Conservation (phyloP, 78 protist genomes). For the Creolimax fragrantissima region DNA sequence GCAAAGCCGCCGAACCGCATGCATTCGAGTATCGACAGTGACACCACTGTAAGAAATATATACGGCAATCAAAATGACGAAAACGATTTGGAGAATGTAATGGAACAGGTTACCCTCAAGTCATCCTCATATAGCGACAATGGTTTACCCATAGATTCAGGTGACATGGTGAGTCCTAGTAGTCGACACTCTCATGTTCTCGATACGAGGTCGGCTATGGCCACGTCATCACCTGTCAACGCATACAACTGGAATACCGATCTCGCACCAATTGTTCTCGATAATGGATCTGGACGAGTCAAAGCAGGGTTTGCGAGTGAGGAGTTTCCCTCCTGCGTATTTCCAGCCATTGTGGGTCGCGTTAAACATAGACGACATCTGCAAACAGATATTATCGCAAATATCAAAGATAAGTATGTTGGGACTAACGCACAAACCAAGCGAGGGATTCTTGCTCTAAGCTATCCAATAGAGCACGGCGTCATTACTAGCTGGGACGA, state of each 20-base stretch:
- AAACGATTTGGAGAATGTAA: not conserved
- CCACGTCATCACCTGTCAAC: not conserved
- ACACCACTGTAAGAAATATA: not conserved
- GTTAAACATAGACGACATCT: not conserved
- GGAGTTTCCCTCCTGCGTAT: conserved; percentile 7
- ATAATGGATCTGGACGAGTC: conserved; percentile 48
- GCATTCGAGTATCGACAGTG: too few species aligned
- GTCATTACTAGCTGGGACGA: conserved; percentile 76
- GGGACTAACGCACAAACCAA: conserved; percentile 85
- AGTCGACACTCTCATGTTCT: not conserved
- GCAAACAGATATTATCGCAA: not conserved
- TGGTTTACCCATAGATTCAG: not conserved
- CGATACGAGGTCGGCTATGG: not conserved
- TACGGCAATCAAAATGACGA: not conserved
- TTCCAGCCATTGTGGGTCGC: conserved; percentile 31
- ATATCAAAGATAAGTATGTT: conserved; percentile 39
- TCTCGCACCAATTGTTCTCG: conserved; percentile 22
- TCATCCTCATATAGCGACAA: too few species aligned
- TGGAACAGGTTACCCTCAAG: not conserved
- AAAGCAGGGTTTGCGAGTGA: conserved; percentile 48
- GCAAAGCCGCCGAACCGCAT: not conserved
- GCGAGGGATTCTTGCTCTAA: conserved; percentile 66
- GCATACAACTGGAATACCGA: not conserved
- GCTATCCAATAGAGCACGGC: conserved; percentile 76
- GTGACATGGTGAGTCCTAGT: not conserved